Evolutionary conservation across 1,284 basidiomycete genomes (phyloP), one percentile per base, ranked within the genome.

Genomic region (Heterobasidion occidentale): DNA sequence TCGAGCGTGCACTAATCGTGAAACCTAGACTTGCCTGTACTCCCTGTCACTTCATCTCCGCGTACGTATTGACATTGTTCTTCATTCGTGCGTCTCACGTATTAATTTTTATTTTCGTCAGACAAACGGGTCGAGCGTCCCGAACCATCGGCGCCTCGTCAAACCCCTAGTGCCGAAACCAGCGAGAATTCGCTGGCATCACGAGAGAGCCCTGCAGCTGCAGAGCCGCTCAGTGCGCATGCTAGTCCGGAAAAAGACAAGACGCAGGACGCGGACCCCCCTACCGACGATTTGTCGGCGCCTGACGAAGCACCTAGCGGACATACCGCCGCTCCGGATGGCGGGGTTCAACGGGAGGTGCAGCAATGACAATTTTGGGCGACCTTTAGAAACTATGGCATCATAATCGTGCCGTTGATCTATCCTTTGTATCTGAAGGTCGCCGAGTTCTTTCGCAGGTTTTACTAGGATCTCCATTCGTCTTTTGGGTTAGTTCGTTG

Each of bases 281-380:
- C 38, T 42, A n/a, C n/a, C 38, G 38, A 42, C 27, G 19, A 36
- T 7, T 14, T 7, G 50, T 36, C 33, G 52, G 7, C 17, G 27
- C n/a, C 52, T 44, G 9, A n/a, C n/a, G n/a, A 11, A 20, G 9
- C 34, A 51, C 15, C 50, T 35, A 33, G 33, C 17, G 48, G 5
- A 7, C 48, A 34, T 14, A 45, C 14, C 42, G 17, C 34, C 8
- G 45, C 36, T 20, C 38, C 36, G 35, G 44, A n/a, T 12, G 56
- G 55, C 14, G 54, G 59, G 14, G 34, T 54, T 27, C 50, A 49
- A 34, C 53, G 60, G 51, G 56, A 58, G 15, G 54, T 53, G 14
- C 62, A 63, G 46, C 65, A 65, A 68, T 82, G 80, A 82, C 76
- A 78, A 74, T 76, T 71, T 71, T 76, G 80, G 80, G 80, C 79